Evolutionary conservation across 805 yeast genomes (phyloP), one percentile per base, ranked within the genome.

Genomic region (Yamadazyma sp.): DNA sequence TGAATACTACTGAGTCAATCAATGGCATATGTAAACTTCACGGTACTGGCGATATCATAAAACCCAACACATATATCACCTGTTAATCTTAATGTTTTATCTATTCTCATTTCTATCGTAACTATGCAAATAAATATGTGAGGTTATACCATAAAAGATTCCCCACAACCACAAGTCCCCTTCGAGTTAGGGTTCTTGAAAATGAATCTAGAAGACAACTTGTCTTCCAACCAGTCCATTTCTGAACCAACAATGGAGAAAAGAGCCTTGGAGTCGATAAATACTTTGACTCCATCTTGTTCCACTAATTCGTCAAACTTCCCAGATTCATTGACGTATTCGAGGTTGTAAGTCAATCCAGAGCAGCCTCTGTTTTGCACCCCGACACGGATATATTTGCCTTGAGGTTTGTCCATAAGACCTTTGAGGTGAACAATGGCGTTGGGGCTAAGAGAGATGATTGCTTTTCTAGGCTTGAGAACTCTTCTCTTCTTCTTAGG

Each of bases 151-250:
- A 90, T 93, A 61, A 93, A 93, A 4, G 96, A 87, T 67, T 93
- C 99, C 38, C 99, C 99, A 62, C 99, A 93, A 9, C 99, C 99
- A 65, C 99, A 93, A 34, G 95, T 86, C 21, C 98, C 99, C 68
- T 91, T 93, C 26, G 95, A 84, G 64, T 93, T 93, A 46, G 99
- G 99, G 61, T 93, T 93, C 57, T 76, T 83, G 72, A 93, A 93
- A 13, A 93, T 88, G 59, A 93, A 93, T 54, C 95, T 77, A 10
- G 93, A 81, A 21, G 89, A 77, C 46, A 93, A 70, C 60, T 88
- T 90, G 55, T 93, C 96, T 55, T 93, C 98, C 33, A 87, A 71
- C 96, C 96, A 93, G 63, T 93, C 99, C 99, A 93, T 93, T 62
- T 90, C 95, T 5, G 95, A 84, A 1, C 99, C 99, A 41, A 93